Conservation (phyloP, 305 asterid genomes). For the Fraxinus nigra region DNA sequence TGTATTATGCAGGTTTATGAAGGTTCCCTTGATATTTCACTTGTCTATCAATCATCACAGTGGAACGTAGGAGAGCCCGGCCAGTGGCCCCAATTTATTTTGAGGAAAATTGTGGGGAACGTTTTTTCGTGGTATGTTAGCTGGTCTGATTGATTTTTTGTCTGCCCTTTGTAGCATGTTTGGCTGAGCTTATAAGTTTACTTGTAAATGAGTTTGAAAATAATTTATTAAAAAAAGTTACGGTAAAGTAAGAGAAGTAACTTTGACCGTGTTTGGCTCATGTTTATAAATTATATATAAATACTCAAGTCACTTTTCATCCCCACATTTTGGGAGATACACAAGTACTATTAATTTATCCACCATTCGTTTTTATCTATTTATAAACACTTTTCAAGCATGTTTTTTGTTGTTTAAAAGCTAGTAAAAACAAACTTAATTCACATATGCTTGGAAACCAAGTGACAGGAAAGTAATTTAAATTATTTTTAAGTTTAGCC, state of each 20-base stretch:
- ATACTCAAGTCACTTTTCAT: background rate
- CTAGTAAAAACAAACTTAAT: background rate
- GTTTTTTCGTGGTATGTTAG: constrained; percentile 29
- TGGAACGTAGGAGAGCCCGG: constrained; percentile 23
- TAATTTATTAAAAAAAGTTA: background rate
- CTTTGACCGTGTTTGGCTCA: background rate
- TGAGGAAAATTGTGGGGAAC: constrained; percentile 37
- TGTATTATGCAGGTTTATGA: constrained; percentile 26
- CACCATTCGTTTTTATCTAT: background rate
- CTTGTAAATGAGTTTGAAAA: background rate
- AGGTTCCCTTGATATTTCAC: constrained; percentile 38
- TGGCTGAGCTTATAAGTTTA: background rate
- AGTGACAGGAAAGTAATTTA: background rate
- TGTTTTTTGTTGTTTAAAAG: background rate
- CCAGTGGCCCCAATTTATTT: constrained; percentile 31
- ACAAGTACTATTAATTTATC: background rate
- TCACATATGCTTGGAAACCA: background rate
- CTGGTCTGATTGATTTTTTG: constrained; percentile 48
- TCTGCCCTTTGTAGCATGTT: constrained; percentile 42
- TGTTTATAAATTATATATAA: background rate
- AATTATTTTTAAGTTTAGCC: background rate
- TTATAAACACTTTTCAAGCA: background rate
- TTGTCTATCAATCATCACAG: constrained; percentile 11
- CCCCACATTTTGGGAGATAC: background rate
- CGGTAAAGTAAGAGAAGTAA: background rate